These are phyloP conservation scores for Microcos paniculata DNA, from an alignment of 345 rosid species.

Conservation along the genomic window DNA sequence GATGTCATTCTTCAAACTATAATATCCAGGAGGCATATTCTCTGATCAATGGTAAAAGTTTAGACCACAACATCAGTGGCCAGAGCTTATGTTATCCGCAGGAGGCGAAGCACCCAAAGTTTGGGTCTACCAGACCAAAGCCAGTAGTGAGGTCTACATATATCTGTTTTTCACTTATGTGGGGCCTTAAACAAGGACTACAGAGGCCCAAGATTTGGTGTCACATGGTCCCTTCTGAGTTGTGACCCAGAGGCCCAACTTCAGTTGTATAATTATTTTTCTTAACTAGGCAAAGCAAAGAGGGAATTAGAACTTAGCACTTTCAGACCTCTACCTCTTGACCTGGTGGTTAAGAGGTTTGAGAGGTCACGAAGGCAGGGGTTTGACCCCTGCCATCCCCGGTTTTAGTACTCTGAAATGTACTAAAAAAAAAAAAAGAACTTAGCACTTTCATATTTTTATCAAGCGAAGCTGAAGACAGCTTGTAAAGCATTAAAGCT, in stretches of 20 bases:
- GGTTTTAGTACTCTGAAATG: too few species aligned
- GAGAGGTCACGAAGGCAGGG: too few species aligned
- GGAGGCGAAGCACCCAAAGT: neutral
- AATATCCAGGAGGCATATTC: neutral
- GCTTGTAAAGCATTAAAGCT: conserved; percentile 1
- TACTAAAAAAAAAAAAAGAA: too few species aligned
- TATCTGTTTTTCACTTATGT: neutral
- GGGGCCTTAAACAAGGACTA: neutral
- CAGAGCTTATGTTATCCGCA: conserved; percentile 12
- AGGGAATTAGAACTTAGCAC: too few species aligned
- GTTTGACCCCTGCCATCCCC: too few species aligned
- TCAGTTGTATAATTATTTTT: neutral
- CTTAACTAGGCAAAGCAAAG: too few species aligned
- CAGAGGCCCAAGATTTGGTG: neutral
- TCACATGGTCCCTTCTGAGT: neutral
- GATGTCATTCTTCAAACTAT: neutral
- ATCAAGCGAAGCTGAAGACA: neutral
- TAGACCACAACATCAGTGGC: conserved; percentile 8
- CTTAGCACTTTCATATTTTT: too few species aligned
- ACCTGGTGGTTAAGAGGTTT: too few species aligned
- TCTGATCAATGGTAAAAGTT: neutral
- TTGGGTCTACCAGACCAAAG: neutral
- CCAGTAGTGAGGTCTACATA: neutral
- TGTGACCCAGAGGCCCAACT: neutral
- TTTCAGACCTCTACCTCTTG: too few species aligned